phyloP scores from a whole-genome alignment of 192 early-diverging fungal species.

The Mycoemilia scoparia region DNA sequence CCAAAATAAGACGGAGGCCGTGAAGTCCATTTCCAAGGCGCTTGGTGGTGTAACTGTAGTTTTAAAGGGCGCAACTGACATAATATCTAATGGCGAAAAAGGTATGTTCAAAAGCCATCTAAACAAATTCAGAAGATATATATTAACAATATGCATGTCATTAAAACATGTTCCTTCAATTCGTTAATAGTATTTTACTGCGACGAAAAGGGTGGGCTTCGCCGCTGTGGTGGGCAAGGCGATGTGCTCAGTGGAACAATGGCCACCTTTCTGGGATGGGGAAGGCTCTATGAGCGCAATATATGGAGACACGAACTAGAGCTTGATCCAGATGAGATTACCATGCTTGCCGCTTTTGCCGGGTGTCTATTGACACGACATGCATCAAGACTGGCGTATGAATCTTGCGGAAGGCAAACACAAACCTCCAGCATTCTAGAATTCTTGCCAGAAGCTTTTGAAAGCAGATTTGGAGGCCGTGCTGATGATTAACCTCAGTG shows the following conservation, averaged over 20 bases:
- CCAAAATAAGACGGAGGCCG: conserved; percentile 9
- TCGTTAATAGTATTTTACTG: conserved; percentile 47
- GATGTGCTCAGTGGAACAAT: conserved; percentile 75
- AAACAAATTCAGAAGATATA: neutral
- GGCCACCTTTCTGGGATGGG: conserved; percentile 82
- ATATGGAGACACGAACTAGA: conserved; percentile 32
- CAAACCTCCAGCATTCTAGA: conserved; percentile 20
- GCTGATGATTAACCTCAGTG: too few species aligned
- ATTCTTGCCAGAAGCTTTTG: conserved; percentile 24
- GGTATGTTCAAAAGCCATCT: conserved; percentile 19
- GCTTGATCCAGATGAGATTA: conserved; percentile 14
- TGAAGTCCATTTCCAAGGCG: conserved; percentile 33
- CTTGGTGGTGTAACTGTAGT: conserved; percentile 66
- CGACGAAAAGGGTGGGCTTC: conserved; percentile 45
- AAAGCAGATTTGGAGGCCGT: conserved; percentile 34
- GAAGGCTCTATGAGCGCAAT: conserved; percentile 34
- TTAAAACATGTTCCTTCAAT: neutral
- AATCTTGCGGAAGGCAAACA: conserved; percentile 18
- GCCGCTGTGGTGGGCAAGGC: conserved; percentile 90
- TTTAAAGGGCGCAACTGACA: conserved; percentile 56
- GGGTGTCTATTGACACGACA: conserved; percentile 20
- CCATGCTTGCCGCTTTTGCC: conserved; percentile 49
- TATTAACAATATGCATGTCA: conserved; percentile 1
- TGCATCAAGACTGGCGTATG: conserved; percentile 24
- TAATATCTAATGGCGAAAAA: conserved; percentile 54